These are phyloP conservation scores for Monosporascus cannonballus DNA, from an alignment of 2,329 filamentous ascomycete species.

Conservation along the genomic window DNA sequence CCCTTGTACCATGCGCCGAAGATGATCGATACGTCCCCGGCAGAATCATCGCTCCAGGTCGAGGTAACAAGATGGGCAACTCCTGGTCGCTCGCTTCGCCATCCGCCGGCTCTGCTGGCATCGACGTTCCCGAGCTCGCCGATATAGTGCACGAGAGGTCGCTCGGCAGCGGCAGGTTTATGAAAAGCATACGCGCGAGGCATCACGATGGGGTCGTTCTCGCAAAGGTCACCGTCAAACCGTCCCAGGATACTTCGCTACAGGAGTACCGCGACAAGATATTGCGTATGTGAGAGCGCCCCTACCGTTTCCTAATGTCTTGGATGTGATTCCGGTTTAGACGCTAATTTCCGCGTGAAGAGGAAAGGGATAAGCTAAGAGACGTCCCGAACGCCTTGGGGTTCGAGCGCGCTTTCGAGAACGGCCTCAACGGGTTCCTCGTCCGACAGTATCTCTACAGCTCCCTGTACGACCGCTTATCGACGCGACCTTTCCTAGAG, in stretches of 20 bases:
- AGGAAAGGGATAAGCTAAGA: constrained; percentile 70
- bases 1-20: neutral
- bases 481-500: constrained; percentile 92
- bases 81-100: constrained; percentile 91
- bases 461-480: constrained; percentile 94
- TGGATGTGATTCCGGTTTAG: neutral
- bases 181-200: constrained; percentile 90
- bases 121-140: constrained; percentile 86
- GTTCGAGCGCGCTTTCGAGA: constrained; percentile 89
- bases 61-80: constrained; percentile 69
- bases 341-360: constrained; percentile 34
- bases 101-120: constrained; percentile 84
- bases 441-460: constrained; percentile 94
- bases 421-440: constrained; percentile 83
- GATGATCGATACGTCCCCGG: neutral
- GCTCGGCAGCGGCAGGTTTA: constrained; percentile 85
- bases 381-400: constrained; percentile 86
- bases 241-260: constrained; percentile 68
- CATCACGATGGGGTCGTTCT: constrained; percentile 88
- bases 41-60: neutral
- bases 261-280: constrained; percentile 73
- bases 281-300: constrained; percentile 50
- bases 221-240: constrained; percentile 92
- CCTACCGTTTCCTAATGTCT: neutral
- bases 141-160: constrained; percentile 90